Percentiles rank a stretch among this genome's conserved stretches.
Conservation (phyloP, 2,329 filamentous ascomycete genomes). For the Arthrobotrys megalospora region DNA sequence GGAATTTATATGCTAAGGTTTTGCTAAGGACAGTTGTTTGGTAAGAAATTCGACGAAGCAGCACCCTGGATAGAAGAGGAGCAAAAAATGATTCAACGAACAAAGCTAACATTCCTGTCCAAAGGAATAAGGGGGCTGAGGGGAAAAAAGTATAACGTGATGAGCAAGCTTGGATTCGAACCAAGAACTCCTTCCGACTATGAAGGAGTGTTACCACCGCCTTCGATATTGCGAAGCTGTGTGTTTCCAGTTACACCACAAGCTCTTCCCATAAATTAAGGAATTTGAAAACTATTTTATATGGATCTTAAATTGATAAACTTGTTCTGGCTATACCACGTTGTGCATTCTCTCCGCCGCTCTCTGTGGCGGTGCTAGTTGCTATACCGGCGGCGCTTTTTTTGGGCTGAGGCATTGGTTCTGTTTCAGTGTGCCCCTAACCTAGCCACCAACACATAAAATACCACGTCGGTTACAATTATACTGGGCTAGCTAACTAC, state of each 20-base stretch:
- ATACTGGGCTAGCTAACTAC: no score
- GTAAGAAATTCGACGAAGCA: no score
- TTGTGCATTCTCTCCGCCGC: no score
- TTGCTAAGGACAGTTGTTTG: no score
- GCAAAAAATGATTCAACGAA: constrained; percentile 1
- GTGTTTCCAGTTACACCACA: constrained; percentile 61
- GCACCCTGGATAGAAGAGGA: neutral
- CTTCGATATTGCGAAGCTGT: constrained; percentile 49
- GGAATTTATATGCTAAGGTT: no score
- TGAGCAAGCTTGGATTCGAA: constrained; percentile 62
- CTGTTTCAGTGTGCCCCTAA: no score
- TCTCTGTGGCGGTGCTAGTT: no score
- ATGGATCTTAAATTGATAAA: neutral
- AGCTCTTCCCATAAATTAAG: constrained; percentile 29
- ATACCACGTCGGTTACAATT: no score
- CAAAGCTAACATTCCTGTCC: neutral
- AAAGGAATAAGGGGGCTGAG: neutral
- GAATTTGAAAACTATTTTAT: neutral
- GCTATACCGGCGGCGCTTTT: no score
- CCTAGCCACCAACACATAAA: no score
- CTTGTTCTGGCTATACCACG: no score
- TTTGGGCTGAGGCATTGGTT: no score
- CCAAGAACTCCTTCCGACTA: constrained; percentile 61
- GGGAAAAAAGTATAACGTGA: constrained; percentile 7
- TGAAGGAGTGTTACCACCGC: constrained; percentile 59